Evolutionary conservation across 208 protist species (phyloP).

Genomic region (Wallacemonas rigidus): DNA sequence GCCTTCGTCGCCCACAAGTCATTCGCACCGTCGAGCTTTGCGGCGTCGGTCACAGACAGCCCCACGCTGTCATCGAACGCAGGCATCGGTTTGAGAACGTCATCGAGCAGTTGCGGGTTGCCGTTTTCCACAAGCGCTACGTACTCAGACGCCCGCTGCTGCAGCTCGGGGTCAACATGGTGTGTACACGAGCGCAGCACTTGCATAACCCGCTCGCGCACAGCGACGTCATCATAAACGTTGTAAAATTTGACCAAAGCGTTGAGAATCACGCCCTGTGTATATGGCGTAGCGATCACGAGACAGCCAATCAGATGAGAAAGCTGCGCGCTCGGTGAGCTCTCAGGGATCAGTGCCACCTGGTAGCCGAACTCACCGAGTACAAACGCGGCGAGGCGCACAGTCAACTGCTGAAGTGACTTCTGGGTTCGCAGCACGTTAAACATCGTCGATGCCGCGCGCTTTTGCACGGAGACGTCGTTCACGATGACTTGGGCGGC

Average conservation of each 20-base stretch:
- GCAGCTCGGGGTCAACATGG: conserved; percentile 95
- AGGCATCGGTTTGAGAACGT: conserved; percentile 77
- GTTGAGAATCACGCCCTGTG: conserved; percentile 92
- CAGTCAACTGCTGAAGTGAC: conserved; percentile 46
- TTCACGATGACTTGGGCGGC: conserved; percentile 97
- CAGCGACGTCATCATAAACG: conserved; percentile 83
- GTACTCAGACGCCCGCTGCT: conserved; percentile 98
- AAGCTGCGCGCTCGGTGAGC: conserved; percentile 85
- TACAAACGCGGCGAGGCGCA: conserved; percentile 90
- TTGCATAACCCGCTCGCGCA: conserved; percentile 78
- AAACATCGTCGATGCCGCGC: conserved; percentile 88
- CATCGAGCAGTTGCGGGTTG: conserved; percentile 63
- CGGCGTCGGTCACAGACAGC: not conserved
- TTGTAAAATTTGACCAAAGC: conserved; percentile 97
- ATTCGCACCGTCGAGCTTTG: conserved; percentile 27
- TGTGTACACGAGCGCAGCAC: conserved; percentile 65
- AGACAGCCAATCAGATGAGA: conserved; percentile 80
- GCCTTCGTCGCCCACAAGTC: conserved; percentile 51
- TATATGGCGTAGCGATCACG: conserved; percentile 47
- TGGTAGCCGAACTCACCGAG: conserved; percentile 98
- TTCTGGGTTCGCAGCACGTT: conserved; percentile 44
- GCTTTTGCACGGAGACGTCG: conserved; percentile 95
- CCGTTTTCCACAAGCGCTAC: conserved; percentile 71
- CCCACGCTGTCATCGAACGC: conserved; percentile 45
- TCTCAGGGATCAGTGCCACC: conserved; percentile 92